Evolutionary conservation across 75 land plant species (phyloP).

Genomic region (Pinus taeda): DNA sequence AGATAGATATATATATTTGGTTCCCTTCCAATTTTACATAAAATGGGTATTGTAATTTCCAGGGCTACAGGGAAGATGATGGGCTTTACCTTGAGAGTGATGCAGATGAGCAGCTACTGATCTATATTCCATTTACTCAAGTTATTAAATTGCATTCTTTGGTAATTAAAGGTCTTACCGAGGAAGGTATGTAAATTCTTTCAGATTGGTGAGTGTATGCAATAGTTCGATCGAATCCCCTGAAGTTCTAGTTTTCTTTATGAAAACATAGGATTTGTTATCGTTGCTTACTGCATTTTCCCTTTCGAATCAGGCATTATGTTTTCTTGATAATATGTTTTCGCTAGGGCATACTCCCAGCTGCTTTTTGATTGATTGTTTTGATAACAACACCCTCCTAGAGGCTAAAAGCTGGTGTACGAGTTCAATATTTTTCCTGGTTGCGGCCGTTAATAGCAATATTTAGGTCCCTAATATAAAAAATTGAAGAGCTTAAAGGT

Average conservation of each 20-base stretch:
- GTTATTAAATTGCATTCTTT: slow-evolving; percentile 83
- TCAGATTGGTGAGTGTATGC: not conserved
- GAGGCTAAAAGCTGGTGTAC: too few relatives aligned
- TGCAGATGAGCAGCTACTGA: slow-evolving; percentile 87
- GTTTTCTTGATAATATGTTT: too few relatives aligned
- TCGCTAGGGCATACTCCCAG: too few relatives aligned
- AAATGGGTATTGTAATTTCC: slow-evolving; percentile 6
- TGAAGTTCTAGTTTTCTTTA: not conserved
- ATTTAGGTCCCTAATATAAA: too few relatives aligned
- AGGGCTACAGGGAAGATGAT: slow-evolving; percentile 90
- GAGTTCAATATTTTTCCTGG: too few relatives aligned
- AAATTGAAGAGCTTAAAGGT: too few relatives aligned
- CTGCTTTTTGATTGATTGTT: too few relatives aligned
- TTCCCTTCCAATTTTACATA: not conserved
- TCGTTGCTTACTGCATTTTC: too few relatives aligned
- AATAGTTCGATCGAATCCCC: not conserved
- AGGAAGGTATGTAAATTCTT: slow-evolving; percentile 59
- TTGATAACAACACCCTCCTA: too few relatives aligned
- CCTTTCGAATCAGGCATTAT: too few relatives aligned
- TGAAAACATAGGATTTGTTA: too few relatives aligned
- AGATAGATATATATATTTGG: not conserved
- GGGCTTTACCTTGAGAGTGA: slow-evolving; percentile 84
- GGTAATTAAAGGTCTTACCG: slow-evolving; percentile 66
- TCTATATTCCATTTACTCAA: slow-evolving; percentile 78
- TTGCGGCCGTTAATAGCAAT: too few relatives aligned